A percentile compares a stretch with the other conserved stretches of the same genome.
These are phyloP conservation scores for Fusarium sterilihyphosum DNA, from an alignment of 2,329 filamentous ascomycete species.

Conservation along the genomic window DNA sequence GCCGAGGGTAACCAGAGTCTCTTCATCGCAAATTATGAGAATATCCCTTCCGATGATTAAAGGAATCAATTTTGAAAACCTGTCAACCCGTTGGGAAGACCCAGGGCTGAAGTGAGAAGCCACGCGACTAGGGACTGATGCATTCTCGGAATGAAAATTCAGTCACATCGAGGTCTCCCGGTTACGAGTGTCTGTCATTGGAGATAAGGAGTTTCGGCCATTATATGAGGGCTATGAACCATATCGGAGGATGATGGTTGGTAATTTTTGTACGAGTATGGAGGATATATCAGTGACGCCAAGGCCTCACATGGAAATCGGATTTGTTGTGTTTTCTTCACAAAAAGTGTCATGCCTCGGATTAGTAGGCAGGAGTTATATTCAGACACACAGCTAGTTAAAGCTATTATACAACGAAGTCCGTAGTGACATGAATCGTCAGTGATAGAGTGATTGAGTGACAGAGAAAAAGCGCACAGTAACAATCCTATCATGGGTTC, in stretches of 20 bases:
- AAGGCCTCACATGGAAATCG: background rate
- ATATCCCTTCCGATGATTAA: background rate
- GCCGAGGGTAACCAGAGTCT: background rate
- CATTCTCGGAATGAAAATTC: background rate
- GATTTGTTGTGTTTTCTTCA: background rate
- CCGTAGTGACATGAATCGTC: background rate
- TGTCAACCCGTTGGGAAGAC: background rate
- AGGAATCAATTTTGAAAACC: background rate
- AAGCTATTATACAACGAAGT: background rate
- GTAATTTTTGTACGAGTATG: background rate
- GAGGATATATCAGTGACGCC: background rate
- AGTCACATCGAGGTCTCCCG: background rate
- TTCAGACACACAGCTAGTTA: background rate
- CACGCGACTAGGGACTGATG: background rate
- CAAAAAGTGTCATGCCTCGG: background rate
- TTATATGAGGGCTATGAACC: background rate
- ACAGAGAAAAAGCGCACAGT: background rate
- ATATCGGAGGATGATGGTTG: background rate
- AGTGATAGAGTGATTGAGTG: background rate
- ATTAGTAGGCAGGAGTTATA: background rate
- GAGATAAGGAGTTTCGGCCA: background rate
- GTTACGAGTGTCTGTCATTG: background rate
- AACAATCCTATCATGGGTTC: background rate
- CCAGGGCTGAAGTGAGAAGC: conserved; percentile 25
- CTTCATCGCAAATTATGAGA: background rate